These are phyloP conservation scores for Dryas drummondii DNA, from an alignment of 306 rosid genomes.

Conservation along the genomic window DNA sequence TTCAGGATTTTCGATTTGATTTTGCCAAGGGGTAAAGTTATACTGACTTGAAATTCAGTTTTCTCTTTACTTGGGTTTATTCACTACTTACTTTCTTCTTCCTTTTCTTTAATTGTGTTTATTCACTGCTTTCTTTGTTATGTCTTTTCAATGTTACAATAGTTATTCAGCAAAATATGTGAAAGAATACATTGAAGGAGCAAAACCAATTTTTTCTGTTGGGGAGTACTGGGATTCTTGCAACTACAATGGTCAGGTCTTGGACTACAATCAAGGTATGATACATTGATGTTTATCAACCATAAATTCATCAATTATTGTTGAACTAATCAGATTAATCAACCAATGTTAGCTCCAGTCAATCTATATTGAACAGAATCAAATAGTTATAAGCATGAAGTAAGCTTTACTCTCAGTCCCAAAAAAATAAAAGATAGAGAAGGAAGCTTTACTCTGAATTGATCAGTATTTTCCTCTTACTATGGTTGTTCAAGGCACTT, in stretches of 20 bases:
- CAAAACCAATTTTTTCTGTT: conserved; percentile 74
- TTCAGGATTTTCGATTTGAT: conserved; percentile 93
- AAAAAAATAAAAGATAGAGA: no score
- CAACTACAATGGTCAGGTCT: conserved; percentile 57
- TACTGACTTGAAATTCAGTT: background rate
- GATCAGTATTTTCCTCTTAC: no score
- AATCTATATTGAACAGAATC: background rate
- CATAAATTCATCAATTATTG: background rate
- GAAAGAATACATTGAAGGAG: conserved; percentile 81
- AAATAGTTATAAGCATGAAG: background rate
- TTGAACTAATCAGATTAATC: no score
- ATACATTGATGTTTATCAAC: background rate
- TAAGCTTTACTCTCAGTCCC: no score
- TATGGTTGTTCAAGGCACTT: no score
- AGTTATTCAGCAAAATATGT: conserved; percentile 82
- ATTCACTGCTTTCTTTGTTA: conserved; percentile 5
- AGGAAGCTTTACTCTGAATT: background rate
- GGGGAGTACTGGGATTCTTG: conserved; percentile 96
- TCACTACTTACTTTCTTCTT: background rate
- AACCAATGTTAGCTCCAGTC: background rate
- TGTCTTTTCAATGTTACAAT: conserved; percentile 17
- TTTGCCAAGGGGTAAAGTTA: conserved; percentile 75
- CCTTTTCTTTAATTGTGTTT: conserved; percentile 9
- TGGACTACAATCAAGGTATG: conserved; percentile 91
- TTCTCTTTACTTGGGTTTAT: conserved; percentile 8